Evolutionary conservation across 2,329 filamentous ascomycete species (phyloP).

Genomic region (Sclerotinia sclerotiorum): DNA sequence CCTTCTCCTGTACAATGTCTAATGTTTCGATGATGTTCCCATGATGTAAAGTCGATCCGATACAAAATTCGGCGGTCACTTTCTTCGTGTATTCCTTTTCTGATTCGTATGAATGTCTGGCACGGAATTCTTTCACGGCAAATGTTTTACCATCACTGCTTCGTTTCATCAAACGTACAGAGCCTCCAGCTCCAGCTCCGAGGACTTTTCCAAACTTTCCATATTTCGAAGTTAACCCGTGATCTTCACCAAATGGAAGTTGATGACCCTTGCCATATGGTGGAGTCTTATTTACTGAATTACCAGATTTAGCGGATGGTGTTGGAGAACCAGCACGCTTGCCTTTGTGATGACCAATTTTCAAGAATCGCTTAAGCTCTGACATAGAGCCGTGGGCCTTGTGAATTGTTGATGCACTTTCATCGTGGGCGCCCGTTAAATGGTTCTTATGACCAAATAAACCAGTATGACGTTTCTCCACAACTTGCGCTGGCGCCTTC

Average conservation of each 20-base stretch:
- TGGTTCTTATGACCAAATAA: constrained; percentile 49
- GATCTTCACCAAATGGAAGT: constrained; percentile 91
- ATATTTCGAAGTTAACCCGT: constrained; percentile 86
- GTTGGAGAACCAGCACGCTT: constrained; percentile 66
- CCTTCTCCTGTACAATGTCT: constrained; percentile 92
- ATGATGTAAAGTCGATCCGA: constrained; percentile 93
- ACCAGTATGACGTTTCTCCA: constrained; percentile 54
- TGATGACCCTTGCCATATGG: constrained; percentile 54
- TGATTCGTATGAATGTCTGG: constrained; percentile 87
- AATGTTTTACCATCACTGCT: constrained; percentile 91
- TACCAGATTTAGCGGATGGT: constrained; percentile 47
- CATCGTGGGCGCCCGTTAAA: constrained; percentile 46
- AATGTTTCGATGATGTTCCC: constrained; percentile 98
- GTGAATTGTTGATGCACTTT: constrained; percentile 48
- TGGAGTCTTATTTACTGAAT: constrained; percentile 50
- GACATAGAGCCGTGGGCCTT: constrained; percentile 79
- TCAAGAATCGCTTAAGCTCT: constrained; percentile 96
- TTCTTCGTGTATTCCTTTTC: constrained; percentile 98
- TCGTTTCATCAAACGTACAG: constrained; percentile 89
- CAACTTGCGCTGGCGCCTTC: constrained; percentile 45
- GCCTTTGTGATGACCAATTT: constrained; percentile 67
- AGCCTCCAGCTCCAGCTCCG: constrained; percentile 90
- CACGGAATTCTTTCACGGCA: constrained; percentile 94
- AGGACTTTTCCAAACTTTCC: constrained; percentile 94
- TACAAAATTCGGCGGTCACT: constrained; percentile 96